Conservation (phyloP, 176 grass and related monocot species). For the Aechmea fasciata region DNA sequence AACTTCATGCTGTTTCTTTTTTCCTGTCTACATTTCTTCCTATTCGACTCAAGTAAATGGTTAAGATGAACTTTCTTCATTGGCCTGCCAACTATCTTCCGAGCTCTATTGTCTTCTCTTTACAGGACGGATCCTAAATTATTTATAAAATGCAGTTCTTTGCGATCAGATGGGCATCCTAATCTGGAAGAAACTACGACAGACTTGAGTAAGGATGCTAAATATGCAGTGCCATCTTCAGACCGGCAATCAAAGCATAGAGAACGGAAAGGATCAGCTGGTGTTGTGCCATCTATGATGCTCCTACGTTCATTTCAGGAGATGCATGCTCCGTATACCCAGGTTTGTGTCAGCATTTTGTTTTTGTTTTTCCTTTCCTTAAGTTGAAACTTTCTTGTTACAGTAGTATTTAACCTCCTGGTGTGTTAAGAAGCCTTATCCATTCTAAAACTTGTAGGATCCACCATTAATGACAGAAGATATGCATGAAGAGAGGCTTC, state of each 20-base stretch:
- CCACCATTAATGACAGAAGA: constrained; percentile 97
- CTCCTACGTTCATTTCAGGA: constrained; percentile 72
- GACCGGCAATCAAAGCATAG: neutral
- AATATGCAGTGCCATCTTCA: constrained; percentile 17
- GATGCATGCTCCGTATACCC: constrained; percentile 95
- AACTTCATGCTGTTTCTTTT: no score
- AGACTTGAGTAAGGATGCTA: constrained; percentile 21
- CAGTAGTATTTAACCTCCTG: constrained; percentile 11
- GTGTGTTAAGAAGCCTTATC: constrained; percentile 18
- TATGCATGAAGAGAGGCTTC: constrained; percentile 99
- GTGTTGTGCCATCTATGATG: constrained; percentile 67
- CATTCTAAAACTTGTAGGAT: constrained; percentile 59
- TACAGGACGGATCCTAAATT: neutral
- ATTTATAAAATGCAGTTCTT: constrained; percentile 27
- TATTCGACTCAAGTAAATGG: no score
- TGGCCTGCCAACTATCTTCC: neutral
- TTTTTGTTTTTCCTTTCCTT: neutral
- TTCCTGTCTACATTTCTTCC: no score
- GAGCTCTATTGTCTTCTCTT: neutral
- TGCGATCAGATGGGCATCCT: constrained; percentile 1
- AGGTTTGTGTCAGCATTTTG: constrained; percentile 38
- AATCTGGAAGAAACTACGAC: neutral
- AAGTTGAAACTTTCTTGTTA: neutral
- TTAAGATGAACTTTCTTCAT: neutral
- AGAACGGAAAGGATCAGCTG: constrained; percentile 57